Percentiles rank a stretch among this genome's conserved stretches.
phyloP scores from a whole-genome alignment of 257 asterid genomes.

The Solanum dulcamara region DNA sequence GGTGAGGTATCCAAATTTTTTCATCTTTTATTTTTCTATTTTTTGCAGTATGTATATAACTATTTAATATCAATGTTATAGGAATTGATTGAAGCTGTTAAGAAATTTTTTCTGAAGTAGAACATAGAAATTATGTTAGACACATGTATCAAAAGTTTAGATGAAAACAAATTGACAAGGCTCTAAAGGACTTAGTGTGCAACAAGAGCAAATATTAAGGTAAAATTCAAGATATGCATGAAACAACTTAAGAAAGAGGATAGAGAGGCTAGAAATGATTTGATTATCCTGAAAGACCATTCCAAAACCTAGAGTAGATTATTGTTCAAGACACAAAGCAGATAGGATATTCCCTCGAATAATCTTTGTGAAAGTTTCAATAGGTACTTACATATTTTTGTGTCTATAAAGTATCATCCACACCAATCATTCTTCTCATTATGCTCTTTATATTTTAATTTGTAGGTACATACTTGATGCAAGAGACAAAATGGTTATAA shows the following conservation, averaged over 20 bases:
- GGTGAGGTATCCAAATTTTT: neutral
- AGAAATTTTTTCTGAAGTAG: neutral
- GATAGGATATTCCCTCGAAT: neutral
- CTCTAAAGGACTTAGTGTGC: neutral
- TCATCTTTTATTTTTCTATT: neutral
- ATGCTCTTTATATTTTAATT: too few relatives aligned
- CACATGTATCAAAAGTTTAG: neutral
- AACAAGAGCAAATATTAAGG: neutral
- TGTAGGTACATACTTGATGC: neutral
- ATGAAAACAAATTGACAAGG: neutral
- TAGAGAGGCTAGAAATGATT: neutral
- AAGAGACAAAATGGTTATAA: too few relatives aligned
- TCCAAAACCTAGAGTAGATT: neutral
- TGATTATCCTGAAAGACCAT: neutral
- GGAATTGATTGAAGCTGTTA: neutral
- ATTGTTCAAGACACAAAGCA: neutral
- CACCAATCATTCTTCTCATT: neutral
- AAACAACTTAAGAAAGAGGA: neutral
- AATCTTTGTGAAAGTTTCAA: neutral
- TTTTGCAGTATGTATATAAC: neutral
- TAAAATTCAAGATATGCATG: neutral
- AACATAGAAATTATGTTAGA: neutral
- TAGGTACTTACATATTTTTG: neutral
- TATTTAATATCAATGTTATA: neutral
- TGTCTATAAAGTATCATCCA: too few relatives aligned